These are phyloP conservation scores for Marasmius tenuissimus DNA, from an alignment of 1,284 basidiomycete species.

Conservation along the genomic window DNA sequence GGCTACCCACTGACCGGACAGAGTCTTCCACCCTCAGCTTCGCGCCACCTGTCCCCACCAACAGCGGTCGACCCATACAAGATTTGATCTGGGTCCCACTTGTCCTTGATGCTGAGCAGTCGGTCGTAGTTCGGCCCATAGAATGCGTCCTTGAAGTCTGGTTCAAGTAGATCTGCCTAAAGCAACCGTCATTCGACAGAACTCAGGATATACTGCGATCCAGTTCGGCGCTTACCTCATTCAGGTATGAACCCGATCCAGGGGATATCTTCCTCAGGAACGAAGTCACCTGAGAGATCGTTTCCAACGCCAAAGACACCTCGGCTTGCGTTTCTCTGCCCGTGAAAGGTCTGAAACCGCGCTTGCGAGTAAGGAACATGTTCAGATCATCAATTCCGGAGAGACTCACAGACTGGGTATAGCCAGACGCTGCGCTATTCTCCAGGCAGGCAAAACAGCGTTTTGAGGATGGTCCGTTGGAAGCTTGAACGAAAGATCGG, in stretches of 20 bases:
- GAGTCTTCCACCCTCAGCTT: constrained; percentile 16
- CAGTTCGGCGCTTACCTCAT: constrained; percentile 12
- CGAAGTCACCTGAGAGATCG: constrained; percentile 8
- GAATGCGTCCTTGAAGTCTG: constrained; percentile 19
- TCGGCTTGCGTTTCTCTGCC: neutral
- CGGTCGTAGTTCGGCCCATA: constrained; percentile 22
- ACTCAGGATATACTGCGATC: neutral
- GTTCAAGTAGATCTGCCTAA: constrained; percentile 19
- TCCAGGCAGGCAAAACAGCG: constrained; percentile 19
- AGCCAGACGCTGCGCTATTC: constrained; percentile 12
- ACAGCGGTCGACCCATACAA: constrained; percentile 21
- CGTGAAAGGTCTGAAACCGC: neutral
- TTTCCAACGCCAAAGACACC: neutral
- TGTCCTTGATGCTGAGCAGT: constrained; percentile 20
- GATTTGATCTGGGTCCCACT: constrained; percentile 22
- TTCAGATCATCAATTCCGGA: neutral
- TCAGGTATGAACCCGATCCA: constrained; percentile 16
- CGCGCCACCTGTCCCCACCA: constrained; percentile 22
- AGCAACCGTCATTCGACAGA: neutral
- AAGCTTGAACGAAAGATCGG: constrained; percentile 14
- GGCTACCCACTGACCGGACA: constrained; percentile 1
- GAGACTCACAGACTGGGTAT: constrained; percentile 11
- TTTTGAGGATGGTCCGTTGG: constrained; percentile 14
- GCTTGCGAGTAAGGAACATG: neutral
- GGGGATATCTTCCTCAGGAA: constrained; percentile 12